Percentiles rank a stretch among this genome's conserved stretches.
Conservation (phyloP, 1,284 basidiomycete genomes). For the Leucoagaricus sp. region DNA sequence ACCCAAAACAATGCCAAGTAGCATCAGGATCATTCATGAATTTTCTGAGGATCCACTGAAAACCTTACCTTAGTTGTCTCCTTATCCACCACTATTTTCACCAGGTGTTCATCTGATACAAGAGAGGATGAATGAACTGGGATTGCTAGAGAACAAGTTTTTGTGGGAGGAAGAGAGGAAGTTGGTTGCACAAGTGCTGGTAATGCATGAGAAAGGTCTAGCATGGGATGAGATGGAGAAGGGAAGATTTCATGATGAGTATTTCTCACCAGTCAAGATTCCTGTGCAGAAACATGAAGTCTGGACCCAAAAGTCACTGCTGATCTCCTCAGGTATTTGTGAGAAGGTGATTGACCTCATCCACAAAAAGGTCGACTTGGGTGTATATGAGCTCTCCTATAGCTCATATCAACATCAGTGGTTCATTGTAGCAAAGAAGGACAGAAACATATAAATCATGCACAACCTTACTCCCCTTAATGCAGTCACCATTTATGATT, state of each 20-base stretch:
- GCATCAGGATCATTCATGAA: too few relatives aligned
- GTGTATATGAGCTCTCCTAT: slow-evolving; percentile 36
- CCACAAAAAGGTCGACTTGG: slow-evolving; percentile 30
- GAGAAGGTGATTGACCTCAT: slow-evolving; percentile 33
- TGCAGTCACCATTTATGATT: slow-evolving; percentile 30
- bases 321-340: slow-evolving; percentile 26
- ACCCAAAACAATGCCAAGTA: too few relatives aligned
- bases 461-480: slow-evolving; percentile 26
- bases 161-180: slow-evolving; percentile 13
- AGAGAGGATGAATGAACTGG: slow-evolving; percentile 9
- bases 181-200: too few relatives aligned
- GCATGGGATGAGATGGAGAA: slow-evolving; percentile 11
- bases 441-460: too few relatives aligned
- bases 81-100: slow-evolving; percentile 4
- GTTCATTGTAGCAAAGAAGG: slow-evolving; percentile 22
- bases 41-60: slow-evolving; percentile 16
- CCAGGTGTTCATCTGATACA: neutral
- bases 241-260: slow-evolving; percentile 4
- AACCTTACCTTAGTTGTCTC: slow-evolving; percentile 8
- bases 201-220: slow-evolving; percentile 7
- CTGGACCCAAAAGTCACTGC: slow-evolving; percentile 28
- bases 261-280: slow-evolving; percentile 6
- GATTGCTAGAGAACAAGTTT: slow-evolving; percentile 5
- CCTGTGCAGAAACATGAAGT: slow-evolving; percentile 20
- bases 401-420: slow-evolving; percentile 31